Evolutionary conservation across 2,329 filamentous ascomycete genomes (phyloP).

Genomic region (Cryphonectria radicalis): DNA sequence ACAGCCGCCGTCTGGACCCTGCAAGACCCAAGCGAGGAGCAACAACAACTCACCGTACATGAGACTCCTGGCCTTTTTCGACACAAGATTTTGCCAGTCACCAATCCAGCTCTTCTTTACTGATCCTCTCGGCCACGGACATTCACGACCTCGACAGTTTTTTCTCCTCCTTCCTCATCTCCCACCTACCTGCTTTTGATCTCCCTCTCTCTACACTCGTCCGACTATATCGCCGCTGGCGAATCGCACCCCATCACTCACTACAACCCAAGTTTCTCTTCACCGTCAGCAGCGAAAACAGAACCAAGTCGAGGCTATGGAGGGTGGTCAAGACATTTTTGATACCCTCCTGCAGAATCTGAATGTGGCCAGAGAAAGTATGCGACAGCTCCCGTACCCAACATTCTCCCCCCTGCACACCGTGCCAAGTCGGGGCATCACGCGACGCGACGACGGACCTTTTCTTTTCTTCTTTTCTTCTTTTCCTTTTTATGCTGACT

Average conservation of each 20-base stretch:
- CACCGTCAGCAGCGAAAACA: background rate
- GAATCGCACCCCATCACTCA: background rate
- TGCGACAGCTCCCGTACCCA: background rate
- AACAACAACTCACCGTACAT: constrained; percentile 21
- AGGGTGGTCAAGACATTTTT: constrained; percentile 21
- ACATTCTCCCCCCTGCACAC: background rate
- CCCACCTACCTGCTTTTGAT: background rate
- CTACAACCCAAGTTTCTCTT: background rate
- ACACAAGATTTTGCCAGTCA: background rate
- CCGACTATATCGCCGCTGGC: background rate
- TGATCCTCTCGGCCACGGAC: background rate
- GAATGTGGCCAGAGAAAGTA: constrained; percentile 26
- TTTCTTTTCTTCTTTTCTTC: too few species aligned
- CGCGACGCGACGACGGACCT: background rate
- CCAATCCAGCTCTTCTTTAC: background rate
- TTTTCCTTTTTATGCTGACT: background rate
- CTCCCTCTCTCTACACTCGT: background rate
- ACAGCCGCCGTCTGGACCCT: constrained; percentile 11
- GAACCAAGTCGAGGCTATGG: constrained; percentile 16
- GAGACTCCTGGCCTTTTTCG: constrained; percentile 4
- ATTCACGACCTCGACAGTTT: background rate
- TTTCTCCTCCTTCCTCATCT: background rate
- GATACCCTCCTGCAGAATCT: constrained; percentile 26
- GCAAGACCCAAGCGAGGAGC: background rate
- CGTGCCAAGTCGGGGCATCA: background rate